Evolutionary conservation across 179 eudicot genomes (phyloP).

Genomic region (Heliamphora pulchella): DNA sequence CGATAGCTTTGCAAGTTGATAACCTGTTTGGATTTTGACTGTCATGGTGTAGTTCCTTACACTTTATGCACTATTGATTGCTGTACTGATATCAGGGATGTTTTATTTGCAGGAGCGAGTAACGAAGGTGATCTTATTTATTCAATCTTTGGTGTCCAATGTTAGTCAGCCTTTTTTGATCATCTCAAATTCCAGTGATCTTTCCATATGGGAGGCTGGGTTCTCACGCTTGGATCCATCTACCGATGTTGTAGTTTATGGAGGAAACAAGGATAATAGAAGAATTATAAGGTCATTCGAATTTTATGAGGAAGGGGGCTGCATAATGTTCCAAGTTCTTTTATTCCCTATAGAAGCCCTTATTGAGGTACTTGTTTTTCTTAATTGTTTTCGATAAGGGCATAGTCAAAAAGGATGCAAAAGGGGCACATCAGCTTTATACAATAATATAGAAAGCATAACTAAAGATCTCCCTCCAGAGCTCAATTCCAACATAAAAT

Average conservation of each 20-base stretch:
- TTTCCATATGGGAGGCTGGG: constrained; percentile 66
- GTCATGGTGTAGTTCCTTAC: not conserved
- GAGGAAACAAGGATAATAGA: constrained; percentile 48
- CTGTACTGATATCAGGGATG: not conserved
- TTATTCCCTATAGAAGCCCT: constrained; percentile 47
- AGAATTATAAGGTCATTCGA: constrained; percentile 43
- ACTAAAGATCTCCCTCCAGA: not conserved
- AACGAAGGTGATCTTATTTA: constrained; percentile 32
- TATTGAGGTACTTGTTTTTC: constrained; percentile 43
- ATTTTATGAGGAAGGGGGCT: constrained; percentile 46
- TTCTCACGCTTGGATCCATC: constrained; percentile 49
- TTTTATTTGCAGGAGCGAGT: constrained; percentile 49
- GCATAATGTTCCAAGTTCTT: constrained; percentile 56
- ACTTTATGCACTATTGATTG: not conserved
- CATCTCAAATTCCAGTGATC: constrained; percentile 31
- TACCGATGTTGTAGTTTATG: constrained; percentile 49
- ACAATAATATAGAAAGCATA: too few relatives aligned
- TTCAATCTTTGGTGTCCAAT: constrained; percentile 38
- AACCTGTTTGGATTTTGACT: not conserved
- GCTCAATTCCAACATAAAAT: not conserved
- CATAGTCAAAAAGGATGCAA: not conserved
- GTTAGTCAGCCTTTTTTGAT: constrained; percentile 52
- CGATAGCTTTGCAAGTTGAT: not conserved
- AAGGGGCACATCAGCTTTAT: not conserved
- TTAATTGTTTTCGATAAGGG: not conserved